Evolutionary conservation across 1,284 basidiomycete species (phyloP).

Genomic region (Hemileia vastatrix): DNA sequence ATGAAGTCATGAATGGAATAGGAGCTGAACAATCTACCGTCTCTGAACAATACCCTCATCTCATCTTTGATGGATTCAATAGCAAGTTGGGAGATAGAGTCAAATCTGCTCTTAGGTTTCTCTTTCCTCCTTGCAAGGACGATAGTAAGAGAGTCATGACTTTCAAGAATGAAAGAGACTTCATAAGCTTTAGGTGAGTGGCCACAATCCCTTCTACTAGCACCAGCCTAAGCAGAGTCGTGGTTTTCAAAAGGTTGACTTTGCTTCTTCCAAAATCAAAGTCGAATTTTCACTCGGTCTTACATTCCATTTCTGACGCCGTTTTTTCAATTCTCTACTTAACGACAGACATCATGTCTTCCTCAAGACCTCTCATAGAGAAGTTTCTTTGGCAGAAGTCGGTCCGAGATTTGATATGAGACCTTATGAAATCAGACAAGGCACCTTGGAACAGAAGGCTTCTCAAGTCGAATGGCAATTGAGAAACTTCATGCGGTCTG

Average conservation of each 20-base stretch:
- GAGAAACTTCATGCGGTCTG: constrained; percentile 40
- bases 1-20: constrained; percentile 33
- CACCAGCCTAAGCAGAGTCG: no score
- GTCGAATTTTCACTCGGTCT: not conserved
- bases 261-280: no score
- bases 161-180: constrained; percentile 39
- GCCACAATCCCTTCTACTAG: not conserved
- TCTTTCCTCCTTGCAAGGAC: no score
- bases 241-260: no score
- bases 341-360: constrained; percentile 37
- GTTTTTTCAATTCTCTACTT: no score
- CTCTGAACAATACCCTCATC: constrained; percentile 42
- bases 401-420: constrained; percentile 41
- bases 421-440: constrained; percentile 42
- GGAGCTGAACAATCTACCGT: constrained; percentile 28
- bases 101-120: constrained; percentile 32
- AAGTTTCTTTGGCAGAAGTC: constrained; percentile 42
- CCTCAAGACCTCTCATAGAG: constrained; percentile 38
- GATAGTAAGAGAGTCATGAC: constrained; percentile 38
- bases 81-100: constrained; percentile 35
- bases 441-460: constrained; percentile 38
- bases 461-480: constrained; percentile 43
- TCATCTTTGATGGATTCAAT: constrained; percentile 40
- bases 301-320: not conserved
- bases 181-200: constrained; percentile 36